Base-by-base conservation (phyloP, 305 asterid species). In the Fraxinus velutina region DNA sequence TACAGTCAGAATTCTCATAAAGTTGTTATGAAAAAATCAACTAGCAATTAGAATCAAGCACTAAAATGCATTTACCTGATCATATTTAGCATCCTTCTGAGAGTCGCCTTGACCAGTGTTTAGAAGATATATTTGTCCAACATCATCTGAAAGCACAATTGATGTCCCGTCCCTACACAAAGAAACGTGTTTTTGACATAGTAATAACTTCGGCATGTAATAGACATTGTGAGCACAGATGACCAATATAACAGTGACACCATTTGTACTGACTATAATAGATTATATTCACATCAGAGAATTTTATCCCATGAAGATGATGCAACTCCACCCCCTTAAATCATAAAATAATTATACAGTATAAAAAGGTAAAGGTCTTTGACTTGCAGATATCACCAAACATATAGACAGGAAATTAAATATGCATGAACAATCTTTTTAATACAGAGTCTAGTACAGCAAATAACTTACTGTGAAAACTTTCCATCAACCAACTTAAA, bases 91-190 rank as follows among this genome's bases (percentile, higher is more conserved):
- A 86, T 96, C 99, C 87, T 88, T 92, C 83, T 96, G 98, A 81
- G 98, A 90, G 88, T 96, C 99, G 32, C 99, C 98, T 90, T 94
- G 97, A 84, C 99, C 99, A 66, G 99, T 96, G 89, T 84, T 94
- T 73, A 96, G 86, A 84, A 96, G 81, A 91, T 96, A 96, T 85
- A 96, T 91, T 86, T 96, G 99, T 34, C 99, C 99, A 74, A 93
- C 98, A 81, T 94, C 97, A 90, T 96, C 99, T 73, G 99, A 96
- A 85, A 96, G 98, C 85, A 96, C 97, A 79, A 96, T 90, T 81
- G 98, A 96, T 75, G 99, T 96, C 86, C 99, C 99, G 87, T 96
- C 99, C 93, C 98, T 96, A 76, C 78, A 88, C 85, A 86, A 82
- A 76, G 87, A 86, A 87, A 85, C 75, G 84, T 75, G 83, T 70